These are phyloP conservation scores for Tetrahymena thermophila DNA, from an alignment of 73 alveolate species.

Conservation along the genomic window DNA sequence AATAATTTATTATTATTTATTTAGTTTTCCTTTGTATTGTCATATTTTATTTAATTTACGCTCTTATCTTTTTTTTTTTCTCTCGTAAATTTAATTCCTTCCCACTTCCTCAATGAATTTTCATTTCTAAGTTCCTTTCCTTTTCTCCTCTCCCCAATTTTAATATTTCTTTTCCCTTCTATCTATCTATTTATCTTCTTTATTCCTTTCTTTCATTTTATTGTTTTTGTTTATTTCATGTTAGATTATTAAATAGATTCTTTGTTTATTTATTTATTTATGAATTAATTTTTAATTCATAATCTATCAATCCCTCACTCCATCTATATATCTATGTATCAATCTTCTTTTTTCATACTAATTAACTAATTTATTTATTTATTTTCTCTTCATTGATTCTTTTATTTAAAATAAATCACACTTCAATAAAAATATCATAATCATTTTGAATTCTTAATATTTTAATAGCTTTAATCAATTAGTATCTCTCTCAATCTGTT, in stretches of 20 bases:
- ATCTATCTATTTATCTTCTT: background rate
- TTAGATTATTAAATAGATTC: background rate
- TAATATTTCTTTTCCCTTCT: background rate
- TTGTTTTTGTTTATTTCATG: background rate
- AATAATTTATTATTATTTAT: background rate
- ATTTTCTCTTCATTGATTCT: background rate
- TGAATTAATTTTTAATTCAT: background rate
- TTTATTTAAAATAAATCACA: background rate
- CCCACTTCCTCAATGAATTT: conserved; percentile 1
- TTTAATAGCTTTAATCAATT: background rate
- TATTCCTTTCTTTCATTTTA: background rate
- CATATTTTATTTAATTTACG: background rate
- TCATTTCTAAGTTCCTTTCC: conserved; percentile 2
- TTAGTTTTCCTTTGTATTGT: background rate
- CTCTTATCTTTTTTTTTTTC: background rate
- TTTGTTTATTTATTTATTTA: background rate
- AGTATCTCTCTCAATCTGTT: background rate
- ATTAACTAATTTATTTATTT: no score
- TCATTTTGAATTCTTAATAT: background rate
- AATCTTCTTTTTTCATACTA: background rate
- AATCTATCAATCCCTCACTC: background rate
- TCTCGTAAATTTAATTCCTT: background rate
- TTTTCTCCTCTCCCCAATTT: conserved; percentile 3
- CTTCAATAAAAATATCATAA: background rate
- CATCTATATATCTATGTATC: background rate